These are phyloP conservation scores for Gossypium turneri DNA, from an alignment of 345 rosid genomes.

Conservation along the genomic window DNA sequence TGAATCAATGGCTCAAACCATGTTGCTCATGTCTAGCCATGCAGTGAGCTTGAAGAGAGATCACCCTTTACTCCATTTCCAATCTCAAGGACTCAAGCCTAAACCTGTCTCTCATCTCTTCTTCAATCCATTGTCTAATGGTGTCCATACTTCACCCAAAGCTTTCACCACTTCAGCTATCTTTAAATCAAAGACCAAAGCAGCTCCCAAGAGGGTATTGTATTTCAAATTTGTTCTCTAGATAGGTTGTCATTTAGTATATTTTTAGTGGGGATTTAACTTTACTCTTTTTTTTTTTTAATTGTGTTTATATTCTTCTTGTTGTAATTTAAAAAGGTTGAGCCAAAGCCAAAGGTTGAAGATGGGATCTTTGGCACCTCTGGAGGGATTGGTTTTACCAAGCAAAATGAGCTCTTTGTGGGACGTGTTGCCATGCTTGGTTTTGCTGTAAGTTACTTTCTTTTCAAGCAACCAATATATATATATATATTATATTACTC, in stretches of 20 bases:
- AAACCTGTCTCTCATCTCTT: slow-evolving; percentile 34
- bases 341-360: slow-evolving; percentile 46
- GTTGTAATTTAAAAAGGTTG: slow-evolving; percentile 29
- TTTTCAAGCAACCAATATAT: not conserved
- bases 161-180: slow-evolving; percentile 51
- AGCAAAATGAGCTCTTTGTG: slow-evolving; percentile 89
- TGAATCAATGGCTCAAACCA: slow-evolving; percentile 68
- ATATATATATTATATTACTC: not conserved
- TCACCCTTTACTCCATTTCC: slow-evolving; percentile 48
- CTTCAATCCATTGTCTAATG: slow-evolving; percentile 28
- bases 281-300: not conserved
- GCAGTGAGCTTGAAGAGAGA: slow-evolving; percentile 37
- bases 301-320: not conserved
- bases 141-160: slow-evolving; percentile 24
- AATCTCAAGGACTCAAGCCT: slow-evolving; percentile 46
- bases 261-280: not conserved
- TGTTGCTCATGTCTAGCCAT: slow-evolving; percentile 66
- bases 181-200: slow-evolving; percentile 85
- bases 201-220: slow-evolving; percentile 62
- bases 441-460: slow-evolving; percentile 64
- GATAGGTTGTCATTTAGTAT: not conserved
- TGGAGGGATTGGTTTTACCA: slow-evolving; percentile 95
- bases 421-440: slow-evolving; percentile 99
- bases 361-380: slow-evolving; percentile 94
- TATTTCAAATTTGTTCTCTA: not conserved